These are phyloP conservation scores for Hypoxylon sp. DNA, from an alignment of 2,329 filamentous ascomycete species.

Conservation along the genomic window DNA sequence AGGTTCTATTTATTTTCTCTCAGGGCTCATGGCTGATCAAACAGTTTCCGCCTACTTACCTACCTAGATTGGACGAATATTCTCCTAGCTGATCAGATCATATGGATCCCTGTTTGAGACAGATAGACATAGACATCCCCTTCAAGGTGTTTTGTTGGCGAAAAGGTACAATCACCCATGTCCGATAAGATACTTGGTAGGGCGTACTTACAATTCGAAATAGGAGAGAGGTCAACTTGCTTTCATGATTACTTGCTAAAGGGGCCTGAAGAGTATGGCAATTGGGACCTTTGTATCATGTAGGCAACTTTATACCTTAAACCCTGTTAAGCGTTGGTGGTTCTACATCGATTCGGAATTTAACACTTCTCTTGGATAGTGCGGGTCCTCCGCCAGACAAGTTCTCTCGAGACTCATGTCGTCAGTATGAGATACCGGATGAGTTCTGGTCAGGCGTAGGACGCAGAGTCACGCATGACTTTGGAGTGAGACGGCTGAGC, in stretches of 20 bases:
- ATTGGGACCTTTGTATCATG: not conserved
- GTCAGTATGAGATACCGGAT: not conserved
- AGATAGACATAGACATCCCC: not conserved
- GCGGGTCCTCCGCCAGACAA: not conserved
- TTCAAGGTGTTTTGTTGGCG: not conserved
- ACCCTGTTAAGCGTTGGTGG: not conserved
- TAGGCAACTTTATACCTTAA: not conserved
- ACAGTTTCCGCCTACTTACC: too few relatives aligned
- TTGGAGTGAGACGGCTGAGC: not conserved
- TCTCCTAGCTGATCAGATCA: not conserved
- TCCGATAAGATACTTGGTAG: not conserved
- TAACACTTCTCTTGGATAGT: not conserved
- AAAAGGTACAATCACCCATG: not conserved
- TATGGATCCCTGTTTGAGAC: not conserved
- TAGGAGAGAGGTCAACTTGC: not conserved
- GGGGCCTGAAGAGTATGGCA: not conserved
- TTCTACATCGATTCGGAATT: not conserved
- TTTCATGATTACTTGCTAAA: not conserved
- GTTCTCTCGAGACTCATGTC: not conserved
- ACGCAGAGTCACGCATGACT: not conserved
- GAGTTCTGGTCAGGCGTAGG: not conserved
- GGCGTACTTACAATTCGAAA: not conserved
- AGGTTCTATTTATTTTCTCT: not conserved
- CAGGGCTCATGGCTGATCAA: not conserved
- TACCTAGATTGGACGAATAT: not conserved